Percentiles rank a stretch among this genome's conserved stretches.
Evolutionary conservation across 2,329 filamentous ascomycete species (phyloP).

Genomic region (Claviceps arundinis): DNA sequence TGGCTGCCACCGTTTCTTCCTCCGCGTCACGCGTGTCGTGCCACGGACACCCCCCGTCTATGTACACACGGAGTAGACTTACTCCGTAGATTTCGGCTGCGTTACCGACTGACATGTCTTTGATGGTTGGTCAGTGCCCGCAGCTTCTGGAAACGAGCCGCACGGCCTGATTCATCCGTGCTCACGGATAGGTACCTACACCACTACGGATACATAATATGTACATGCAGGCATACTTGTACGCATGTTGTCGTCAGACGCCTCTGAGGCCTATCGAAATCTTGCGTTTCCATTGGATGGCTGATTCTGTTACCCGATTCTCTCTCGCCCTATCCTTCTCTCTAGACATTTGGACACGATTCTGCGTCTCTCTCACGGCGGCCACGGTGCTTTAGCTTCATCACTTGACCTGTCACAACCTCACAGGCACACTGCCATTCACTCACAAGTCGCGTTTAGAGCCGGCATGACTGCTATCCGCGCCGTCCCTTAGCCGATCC

Average conservation of each 20-base stretch:
- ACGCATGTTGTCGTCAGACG: background rate
- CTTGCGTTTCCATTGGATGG: background rate
- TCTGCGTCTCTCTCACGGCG: background rate
- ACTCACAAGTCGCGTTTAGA: background rate
- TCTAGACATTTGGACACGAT: background rate
- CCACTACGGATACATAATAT: too few species aligned
- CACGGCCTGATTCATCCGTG: slow-evolving; percentile 6
- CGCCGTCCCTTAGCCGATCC: slow-evolving; percentile 4
- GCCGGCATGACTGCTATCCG: slow-evolving; percentile 3
- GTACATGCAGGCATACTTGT: background rate
- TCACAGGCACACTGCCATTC: background rate
- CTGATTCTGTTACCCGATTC: background rate
- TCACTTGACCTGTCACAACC: background rate
- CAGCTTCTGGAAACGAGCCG: background rate
- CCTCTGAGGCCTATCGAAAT: background rate
- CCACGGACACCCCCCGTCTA: background rate
- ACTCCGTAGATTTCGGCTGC: slow-evolving; percentile 5
- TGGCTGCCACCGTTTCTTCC: background rate
- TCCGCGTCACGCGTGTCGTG: background rate
- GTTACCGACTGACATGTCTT: slow-evolving; percentile 2
- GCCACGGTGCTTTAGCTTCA: background rate
- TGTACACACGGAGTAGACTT: background rate
- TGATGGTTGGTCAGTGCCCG: slow-evolving; percentile 1
- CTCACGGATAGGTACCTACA: background rate
- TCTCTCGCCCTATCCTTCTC: background rate